Base-by-base conservation (phyloP, 768 basidiomycete species). In the Tephrocybe sp. region DNA sequence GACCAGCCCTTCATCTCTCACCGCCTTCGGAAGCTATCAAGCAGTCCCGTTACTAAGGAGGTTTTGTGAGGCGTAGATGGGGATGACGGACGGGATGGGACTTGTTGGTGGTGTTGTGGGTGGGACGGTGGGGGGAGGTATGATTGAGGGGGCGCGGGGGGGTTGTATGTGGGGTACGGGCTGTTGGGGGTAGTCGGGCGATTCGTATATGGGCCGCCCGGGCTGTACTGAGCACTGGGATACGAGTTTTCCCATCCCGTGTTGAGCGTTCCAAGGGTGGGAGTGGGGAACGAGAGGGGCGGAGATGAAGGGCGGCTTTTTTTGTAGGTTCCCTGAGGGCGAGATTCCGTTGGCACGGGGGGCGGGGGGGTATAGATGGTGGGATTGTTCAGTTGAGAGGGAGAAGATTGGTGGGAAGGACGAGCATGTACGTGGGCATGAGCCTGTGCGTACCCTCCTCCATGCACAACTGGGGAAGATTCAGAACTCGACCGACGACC, bases 361-460 rank as follows among this genome's bases (percentile, higher is more conserved):
- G 69, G 67, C 4, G 70, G 69, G 4, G 69, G 66, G 13, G 62
- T 52, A 50, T 76, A 74, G n/a, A 71, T 69, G 16, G 45, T 41
- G 13, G 72, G 71, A 44, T 73, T 74, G 55, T 70, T 74, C 4
- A 70, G 56, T 48, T 74, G 75, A 0, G 72, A 73, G 5, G 76
- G 73, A 3, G 72, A 64, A 5, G 71, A 69, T 42, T 70, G 70
- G 35, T 69, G 44, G 0, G 71, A 36, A 9, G 62, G 73, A 9
- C 72, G 67, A 0, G 70, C 41, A 11, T 65, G 60, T 9, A 60
- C 52, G 30, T 62, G 72, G 12, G 56, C 55, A 13, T 50, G 55
- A 16, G 35, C 11, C 7, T 18, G 16, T 2, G 22, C 28, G 15
- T 34, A n/a, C 18, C 22, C n/a, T n/a, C n/a, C n/a, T n/a, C n/a